Base-by-base conservation (phyloP, 768 basidiomycete species). In the Punctularia strigosozonata region DNA sequence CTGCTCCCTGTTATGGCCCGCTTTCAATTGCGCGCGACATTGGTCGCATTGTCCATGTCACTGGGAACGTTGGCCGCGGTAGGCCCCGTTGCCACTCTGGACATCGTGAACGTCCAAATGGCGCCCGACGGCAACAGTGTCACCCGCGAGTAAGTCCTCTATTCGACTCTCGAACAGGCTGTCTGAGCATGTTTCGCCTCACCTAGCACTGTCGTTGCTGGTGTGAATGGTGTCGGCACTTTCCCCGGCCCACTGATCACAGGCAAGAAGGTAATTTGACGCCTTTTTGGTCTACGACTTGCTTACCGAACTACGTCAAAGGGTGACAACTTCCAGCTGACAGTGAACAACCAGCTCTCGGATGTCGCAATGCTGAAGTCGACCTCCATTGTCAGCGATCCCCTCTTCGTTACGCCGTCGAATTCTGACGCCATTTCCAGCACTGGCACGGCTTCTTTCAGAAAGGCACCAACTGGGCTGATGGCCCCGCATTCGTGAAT, bases 361-460 rank as follows among this genome's bases (percentile, higher is more conserved):
- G 67, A 75, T 23, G 50, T 51, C 1, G 56, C 65, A 0, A 73
- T 77, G 74, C 44, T 64, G 22, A 61, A 60, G 30, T 57, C 54
- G 4, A 77, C 75, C 7, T 68, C 64, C 22, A 65, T 77, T 23
- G 74, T 75, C 20, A 45, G 68, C 18, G 19, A n/a, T n/a, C n/a
- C n/a, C n/a, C 20, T 20, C 13, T 34, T 8, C 33, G n/a, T 8
- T 19, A 10, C 10, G 10, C 33, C 33, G 18, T 10, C 8, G 8
- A 8, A 12, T 20, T 34, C 8, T 13, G 20, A 8, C 18, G 19
- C 18, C 33, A 34, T 34, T 24, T 14, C 14, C 25, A 54, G 52
- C 52, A 54, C 20, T 71, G 70, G 70, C 70, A 72, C 40, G 70
- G 70, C 5, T 24, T 72, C 6, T 65, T 63, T 41, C 69, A 71